A percentile compares a stretch with the other conserved stretches of the same genome.
phyloP scores from a whole-genome alignment of 2,329 filamentous ascomycete species.

The Cladosporium sp. region DNA sequence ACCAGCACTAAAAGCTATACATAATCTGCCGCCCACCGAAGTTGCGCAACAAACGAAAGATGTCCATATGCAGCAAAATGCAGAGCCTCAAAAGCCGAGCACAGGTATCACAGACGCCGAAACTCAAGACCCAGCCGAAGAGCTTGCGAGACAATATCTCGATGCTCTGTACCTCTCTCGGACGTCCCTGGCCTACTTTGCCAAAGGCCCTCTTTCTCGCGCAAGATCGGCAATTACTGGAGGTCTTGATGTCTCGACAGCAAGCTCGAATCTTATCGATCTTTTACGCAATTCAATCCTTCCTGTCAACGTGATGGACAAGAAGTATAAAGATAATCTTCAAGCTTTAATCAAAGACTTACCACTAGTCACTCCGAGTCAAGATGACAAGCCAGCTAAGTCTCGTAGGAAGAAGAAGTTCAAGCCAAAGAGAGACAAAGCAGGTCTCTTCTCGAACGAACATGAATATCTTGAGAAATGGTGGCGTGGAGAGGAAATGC shows the following conservation, averaged over 20 bases:
- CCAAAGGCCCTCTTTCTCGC: slow-evolving; percentile 76
- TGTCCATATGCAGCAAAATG: neutral
- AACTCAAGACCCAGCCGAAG: slow-evolving; percentile 28
- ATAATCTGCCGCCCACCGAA: neutral
- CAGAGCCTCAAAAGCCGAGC: neutral
- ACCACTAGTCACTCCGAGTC: slow-evolving; percentile 36
- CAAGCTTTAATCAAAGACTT: slow-evolving; percentile 64
- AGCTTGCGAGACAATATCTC: slow-evolving; percentile 40
- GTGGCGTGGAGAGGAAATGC: slow-evolving; percentile 64
- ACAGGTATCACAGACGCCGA: neutral
- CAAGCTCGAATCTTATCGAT: slow-evolving; percentile 63
- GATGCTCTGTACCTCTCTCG: slow-evolving; percentile 53
- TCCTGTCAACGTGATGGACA: slow-evolving; percentile 63
- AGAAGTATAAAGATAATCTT: slow-evolving; percentile 74
- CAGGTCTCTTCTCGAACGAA: slow-evolving; percentile 68
- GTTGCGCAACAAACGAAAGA: neutral
- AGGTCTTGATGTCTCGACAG: slow-evolving; percentile 60
- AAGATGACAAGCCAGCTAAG: slow-evolving; percentile 28
- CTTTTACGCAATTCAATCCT: slow-evolving; percentile 58
- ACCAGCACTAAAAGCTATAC: neutral
- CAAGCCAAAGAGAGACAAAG: slow-evolving; percentile 62
- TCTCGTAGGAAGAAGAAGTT: slow-evolving; percentile 60
- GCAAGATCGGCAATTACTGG: slow-evolving; percentile 70
- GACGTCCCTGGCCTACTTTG: slow-evolving; percentile 80
- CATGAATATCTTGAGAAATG: slow-evolving; percentile 65